Evolutionary conservation across 1,284 basidiomycete species (phyloP), one percentile per base, ranked within the genome.

Genomic region (Clitocybe nebularis): DNA sequence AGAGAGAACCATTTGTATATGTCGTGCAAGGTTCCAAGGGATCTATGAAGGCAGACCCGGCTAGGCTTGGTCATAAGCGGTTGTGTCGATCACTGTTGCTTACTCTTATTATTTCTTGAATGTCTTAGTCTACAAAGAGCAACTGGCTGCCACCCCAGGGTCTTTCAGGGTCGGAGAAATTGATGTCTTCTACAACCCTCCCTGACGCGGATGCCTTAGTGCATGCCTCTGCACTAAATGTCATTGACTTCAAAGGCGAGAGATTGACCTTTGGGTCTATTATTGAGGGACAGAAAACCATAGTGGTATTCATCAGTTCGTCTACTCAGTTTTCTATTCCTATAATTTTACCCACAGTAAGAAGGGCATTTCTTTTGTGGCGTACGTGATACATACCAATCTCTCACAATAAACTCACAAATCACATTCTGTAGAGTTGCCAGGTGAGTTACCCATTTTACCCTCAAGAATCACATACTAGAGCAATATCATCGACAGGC

Each of bases 281-380:
- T 4, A 74, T 75, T 44, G 61, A 67, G 26, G 58, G 67, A 1
- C 56, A 74, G 50, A 77, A 71, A 53, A 74, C 74, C 0, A 59
- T 85, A 8, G 70, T 83, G 3, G 75, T 85, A 5, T 85, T 85
- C 57, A 80, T 84, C 45, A 73, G 84, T 81, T 44, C 49, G 74
- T 61, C 11, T 10, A 21, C 23, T 17, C 25, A 16, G 19, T 17
- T 19, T 9, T 34, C 19, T n/a, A 14, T 11, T 7, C 19, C 10
- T 22, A 4, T 33, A n/a, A 13, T 26, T 3, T 7, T 20, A 11
- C 37, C 16, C 4, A 42, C 14, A 33, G n/a, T 41, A 26, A 22
- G 41, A 30, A 79, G 80, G 78, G 9, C 79, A 84, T 54, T 83
- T 83, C 58, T 80, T 81, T 54, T 82, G 81, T 51, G 79, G 77